A percentile compares a stretch with the other conserved stretches of the same genome.
These are phyloP conservation scores for Lentinula guzmanii DNA, from an alignment of 768 basidiomycete genomes.

Conservation along the genomic window DNA sequence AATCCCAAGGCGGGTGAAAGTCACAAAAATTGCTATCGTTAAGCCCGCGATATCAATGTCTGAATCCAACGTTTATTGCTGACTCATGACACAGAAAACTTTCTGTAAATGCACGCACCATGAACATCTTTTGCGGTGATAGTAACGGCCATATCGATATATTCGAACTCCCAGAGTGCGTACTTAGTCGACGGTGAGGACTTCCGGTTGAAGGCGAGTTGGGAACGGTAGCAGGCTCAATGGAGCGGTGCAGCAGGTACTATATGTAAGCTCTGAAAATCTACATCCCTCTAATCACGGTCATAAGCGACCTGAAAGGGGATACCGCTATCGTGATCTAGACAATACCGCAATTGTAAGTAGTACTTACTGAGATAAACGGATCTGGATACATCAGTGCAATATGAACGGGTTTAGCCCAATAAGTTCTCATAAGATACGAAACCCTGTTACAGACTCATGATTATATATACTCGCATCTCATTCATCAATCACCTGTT, in stretches of 20 bases:
- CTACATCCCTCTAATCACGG: neutral
- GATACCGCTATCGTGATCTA: neutral
- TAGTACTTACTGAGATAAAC: neutral
- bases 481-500: too few relatives aligned
- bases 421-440: too few relatives aligned
- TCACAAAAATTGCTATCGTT: neutral
- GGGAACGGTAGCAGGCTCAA: neutral
- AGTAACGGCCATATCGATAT: neutral
- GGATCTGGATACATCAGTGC: neutral
- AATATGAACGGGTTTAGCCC: neutral
- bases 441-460: too few relatives aligned
- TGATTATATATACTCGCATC: too few relatives aligned
- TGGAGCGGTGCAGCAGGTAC: neutral
- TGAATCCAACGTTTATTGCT: neutral
- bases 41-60: neutral
- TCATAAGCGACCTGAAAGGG: neutral
- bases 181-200: neutral
- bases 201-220: neutral
- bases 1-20: neutral
- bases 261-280: neutral
- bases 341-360: neutral
- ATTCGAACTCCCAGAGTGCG: neutral
- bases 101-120: neutral
- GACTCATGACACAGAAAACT: neutral
- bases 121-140: neutral